Conservation (phyloP, 139 green algal species). For the Micromonas commoda region DNA sequence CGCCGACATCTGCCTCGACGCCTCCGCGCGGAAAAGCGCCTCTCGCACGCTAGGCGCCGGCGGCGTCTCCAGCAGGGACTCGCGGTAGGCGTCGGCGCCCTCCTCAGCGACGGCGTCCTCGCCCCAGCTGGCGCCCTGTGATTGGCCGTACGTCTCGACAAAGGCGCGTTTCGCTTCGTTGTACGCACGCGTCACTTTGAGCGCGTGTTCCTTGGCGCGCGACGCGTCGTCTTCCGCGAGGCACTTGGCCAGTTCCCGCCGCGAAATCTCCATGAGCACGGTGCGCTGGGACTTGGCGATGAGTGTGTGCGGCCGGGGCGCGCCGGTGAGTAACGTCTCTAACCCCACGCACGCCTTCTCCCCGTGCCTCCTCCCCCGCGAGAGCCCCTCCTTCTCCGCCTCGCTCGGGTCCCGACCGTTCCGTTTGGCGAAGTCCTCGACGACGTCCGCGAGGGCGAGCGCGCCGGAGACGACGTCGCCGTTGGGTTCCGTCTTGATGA, state of each 20-base stretch:
- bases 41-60: neutral
- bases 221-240: neutral
- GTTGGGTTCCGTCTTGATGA: too few species aligned
- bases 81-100: neutral
- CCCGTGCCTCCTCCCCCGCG: constrained; percentile 47
- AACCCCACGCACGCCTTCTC: neutral
- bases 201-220: too few species aligned
- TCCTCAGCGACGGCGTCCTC: neutral
- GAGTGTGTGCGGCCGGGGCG: neutral
- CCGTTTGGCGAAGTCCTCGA: too few species aligned
- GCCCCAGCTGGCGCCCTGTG: neutral
- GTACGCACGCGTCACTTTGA: neutral
- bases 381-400: constrained; percentile 47
- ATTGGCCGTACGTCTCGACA: neutral
- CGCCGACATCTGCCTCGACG: neutral
- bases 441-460: too few species aligned
- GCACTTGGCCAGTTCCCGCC: neutral
- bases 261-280: neutral
- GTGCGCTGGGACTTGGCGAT: neutral
- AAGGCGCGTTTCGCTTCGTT: neutral
- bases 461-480: too few species aligned
- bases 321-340: neutral
- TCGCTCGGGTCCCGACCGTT: constrained; percentile 93
- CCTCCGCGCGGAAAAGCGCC: neutral
- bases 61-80: neutral